Conservation (phyloP, 441 rosid genomes). For the Eutrema salsugineum region DNA sequence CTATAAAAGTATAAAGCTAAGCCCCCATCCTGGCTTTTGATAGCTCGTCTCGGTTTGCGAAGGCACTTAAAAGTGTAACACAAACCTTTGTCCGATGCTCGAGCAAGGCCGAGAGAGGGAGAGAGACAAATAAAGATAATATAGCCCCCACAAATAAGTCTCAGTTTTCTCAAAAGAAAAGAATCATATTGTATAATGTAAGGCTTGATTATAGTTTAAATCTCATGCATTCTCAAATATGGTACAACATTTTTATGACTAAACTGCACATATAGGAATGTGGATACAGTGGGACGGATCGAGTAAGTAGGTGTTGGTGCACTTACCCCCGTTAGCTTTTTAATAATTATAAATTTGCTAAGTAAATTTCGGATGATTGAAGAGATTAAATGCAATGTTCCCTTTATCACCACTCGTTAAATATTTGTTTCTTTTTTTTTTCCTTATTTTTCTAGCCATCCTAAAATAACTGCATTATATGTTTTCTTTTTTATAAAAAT, state of each 20-base stretch:
- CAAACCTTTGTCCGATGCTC: not conserved
- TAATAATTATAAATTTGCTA: not conserved
- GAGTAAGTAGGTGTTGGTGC: not conserved
- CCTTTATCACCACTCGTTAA: not conserved
- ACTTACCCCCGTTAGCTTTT: not conserved
- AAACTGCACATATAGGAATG: no score
- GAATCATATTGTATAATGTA: not conserved
- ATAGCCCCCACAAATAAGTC: not conserved
- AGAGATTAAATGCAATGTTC: not conserved
- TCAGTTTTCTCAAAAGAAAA: not conserved
- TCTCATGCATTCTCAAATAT: not conserved
- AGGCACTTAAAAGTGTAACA: not conserved
- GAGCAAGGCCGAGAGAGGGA: not conserved
- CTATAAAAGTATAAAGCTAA: not conserved
- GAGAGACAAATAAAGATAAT: not conserved
- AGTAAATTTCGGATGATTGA: not conserved
- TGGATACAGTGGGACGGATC: no score
- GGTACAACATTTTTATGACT: not conserved
- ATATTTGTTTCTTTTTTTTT: no score
- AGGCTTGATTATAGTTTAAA: not conserved
- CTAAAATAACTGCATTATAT: no score
- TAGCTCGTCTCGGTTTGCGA: not conserved
- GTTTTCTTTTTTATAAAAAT: no score
- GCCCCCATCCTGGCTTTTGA: not conserved
- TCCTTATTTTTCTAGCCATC: no score